Conservation (phyloP, 352 stramenopile genomes). For the Heterotrichella gracilis region DNA sequence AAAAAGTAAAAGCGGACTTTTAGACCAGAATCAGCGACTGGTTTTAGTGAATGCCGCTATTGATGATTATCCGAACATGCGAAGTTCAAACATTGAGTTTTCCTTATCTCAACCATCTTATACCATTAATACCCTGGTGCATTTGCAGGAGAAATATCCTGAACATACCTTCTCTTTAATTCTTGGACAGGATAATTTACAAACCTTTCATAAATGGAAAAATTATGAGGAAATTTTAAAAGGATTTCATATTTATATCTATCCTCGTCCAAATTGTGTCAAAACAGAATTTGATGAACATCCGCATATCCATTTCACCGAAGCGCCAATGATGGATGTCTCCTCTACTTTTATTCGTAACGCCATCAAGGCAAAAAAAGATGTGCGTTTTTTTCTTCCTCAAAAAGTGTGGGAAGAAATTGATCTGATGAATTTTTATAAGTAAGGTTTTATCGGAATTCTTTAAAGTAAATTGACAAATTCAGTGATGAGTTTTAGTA, state of each 20-base stretch:
- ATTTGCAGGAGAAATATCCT: neutral
- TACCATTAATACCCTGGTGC: neutral
- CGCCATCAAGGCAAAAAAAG: neutral
- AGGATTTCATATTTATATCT: slow-evolving; percentile 7
- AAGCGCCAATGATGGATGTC: neutral
- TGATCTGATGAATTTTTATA: neutral
- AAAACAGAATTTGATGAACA: neutral
- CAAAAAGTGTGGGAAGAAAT: neutral
- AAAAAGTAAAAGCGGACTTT: neutral
- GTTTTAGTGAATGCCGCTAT: neutral
- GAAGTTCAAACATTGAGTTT: neutral
- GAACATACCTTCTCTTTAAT: neutral
- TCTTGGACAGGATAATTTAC: neutral
- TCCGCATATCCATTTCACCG: neutral
- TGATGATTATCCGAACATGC: neutral
- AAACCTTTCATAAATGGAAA: neutral
- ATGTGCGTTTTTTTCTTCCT: neutral
- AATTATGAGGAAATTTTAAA: slow-evolving; percentile 10
- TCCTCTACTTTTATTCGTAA: neutral
- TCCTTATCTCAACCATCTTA: neutral
- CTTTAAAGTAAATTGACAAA: neutral
- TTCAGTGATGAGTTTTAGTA: neutral
- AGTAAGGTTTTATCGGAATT: neutral
- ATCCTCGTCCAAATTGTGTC: neutral
- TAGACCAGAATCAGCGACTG: neutral